Base-by-base conservation (phyloP, 1,139 yeast species). In the Entelexis sorbosivorans region DNA sequence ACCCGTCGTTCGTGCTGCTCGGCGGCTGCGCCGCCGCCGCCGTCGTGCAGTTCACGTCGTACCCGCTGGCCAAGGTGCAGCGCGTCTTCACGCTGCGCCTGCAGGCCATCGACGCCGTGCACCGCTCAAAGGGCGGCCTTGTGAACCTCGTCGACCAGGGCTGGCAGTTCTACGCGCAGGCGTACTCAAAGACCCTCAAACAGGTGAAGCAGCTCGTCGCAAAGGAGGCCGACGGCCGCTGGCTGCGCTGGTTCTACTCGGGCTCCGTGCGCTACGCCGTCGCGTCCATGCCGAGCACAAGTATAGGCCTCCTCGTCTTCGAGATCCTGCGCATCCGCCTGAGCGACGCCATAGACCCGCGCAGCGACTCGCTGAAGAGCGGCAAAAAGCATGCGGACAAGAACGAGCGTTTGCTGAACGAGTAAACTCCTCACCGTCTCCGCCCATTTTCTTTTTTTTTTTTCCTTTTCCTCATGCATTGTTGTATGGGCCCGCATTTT, bases 11-110 rank as follows among this genome's bases (percentile, higher is more conserved):
- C 64, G 77, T 87, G 5, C 73, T 89, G 38, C 60, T 82, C n/a
- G 96, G 95, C 0, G 97, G 97, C 10, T 88, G 93, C 14, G 73
- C 85, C 4, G 95, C 97, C 0, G 91, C 96, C 0, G 71, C 81
- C 34, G 73, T 88, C 0, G 69, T 89, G 26, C 79, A 88, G 56
- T 74, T 81, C 7, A 79, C 88, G 9, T 96, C 88, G 60, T 88
- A 82, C 60, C 97, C 97, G 0, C 71, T 89, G 35, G 73, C 80
- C 16, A 86, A 84, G 64, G 67, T 88, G 32, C 97, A 89, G 61
- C 82, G 80, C 58, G 72, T 89, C 36, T 95, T 88, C 65, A 71
- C 84, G 45, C 76, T 88, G 38, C 71, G 95, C 54, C 70, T 88
- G 50, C 95, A 86, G 66, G 76, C 84, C 22, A 57, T 60, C 17